Conservation (phyloP, 2,329 filamentous ascomycete species). For the Zymoseptoria passerinii region DNA sequence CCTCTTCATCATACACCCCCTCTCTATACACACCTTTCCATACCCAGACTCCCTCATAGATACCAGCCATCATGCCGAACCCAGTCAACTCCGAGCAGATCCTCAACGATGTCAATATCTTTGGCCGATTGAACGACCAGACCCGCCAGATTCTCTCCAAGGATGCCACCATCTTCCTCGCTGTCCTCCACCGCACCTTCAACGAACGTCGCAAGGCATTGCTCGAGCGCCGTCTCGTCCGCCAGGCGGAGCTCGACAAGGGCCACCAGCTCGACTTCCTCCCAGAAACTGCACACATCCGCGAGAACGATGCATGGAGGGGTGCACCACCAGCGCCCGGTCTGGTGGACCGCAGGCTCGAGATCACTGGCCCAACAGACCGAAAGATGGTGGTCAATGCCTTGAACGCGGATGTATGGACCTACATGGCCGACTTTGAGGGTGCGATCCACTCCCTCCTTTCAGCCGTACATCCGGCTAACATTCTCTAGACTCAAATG, state of each 20-base stretch:
- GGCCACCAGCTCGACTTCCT: conserved; percentile 87
- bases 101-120: conserved; percentile 80
- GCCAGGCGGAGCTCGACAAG: conserved; percentile 88
- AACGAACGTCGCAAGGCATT: conserved; percentile 81
- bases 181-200: conserved; percentile 90
- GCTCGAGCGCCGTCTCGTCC: conserved; percentile 73
- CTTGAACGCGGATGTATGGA: conserved; percentile 91
- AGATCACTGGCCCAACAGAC: conserved; percentile 96
- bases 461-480: not conserved
- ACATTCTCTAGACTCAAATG: conserved; percentile 64
- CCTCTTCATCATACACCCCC: conserved; percentile 1
- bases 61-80: conserved; percentile 15
- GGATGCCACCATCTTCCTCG: conserved; percentile 82
- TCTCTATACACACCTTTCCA: not conserved
- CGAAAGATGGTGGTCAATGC: conserved; percentile 99
- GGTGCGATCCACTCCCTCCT: conserved; percentile 44
- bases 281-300: conserved; percentile 89
- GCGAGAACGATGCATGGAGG: conserved; percentile 89
- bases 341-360: conserved; percentile 83
- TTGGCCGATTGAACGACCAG: conserved; percentile 66
- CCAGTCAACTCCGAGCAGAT: conserved; percentile 51
- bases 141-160: conserved; percentile 88
- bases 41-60: not conserved
- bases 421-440: conserved; percentile 99
- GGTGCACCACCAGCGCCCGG: conserved; percentile 86